Evolutionary conservation across 208 protist species (phyloP), one percentile per base, ranked within the genome.

Genomic region (Porcisia deanei): DNA sequence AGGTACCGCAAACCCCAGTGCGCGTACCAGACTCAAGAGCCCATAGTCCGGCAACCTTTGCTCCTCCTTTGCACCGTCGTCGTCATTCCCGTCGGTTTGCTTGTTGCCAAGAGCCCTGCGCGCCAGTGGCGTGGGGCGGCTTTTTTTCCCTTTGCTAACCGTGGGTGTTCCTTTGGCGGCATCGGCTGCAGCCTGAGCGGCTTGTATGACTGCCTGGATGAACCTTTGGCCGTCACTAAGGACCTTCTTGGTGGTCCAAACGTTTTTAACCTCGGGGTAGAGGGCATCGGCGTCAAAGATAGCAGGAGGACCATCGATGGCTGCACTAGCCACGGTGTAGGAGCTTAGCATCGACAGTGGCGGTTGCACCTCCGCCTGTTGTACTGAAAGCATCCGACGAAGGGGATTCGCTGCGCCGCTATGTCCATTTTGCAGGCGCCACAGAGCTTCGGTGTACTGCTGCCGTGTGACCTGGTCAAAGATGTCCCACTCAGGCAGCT

Each of bases 361-460:
- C 8, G 45, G 60, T 10, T 64, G 66, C 6, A 41, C 39, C 41
- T 63, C 59, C 41, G 54, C 9, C n/a, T 58, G 55, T n/a, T 55
- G 34, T 8, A 30, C 66, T 5, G 57, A 20, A 52, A 76, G 59
- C 18, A 70, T 82, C 22, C 77, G 77, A 22, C 77, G 77, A 55
- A 82, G 72, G 37, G 77, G 77, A 65, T 82, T 82, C 20, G 69
- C 77, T 3, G 72, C 72, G 34, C 54, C 72, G 72, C 77, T 82
- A 52, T 82, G 77, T 10, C 77, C 77, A 6, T 54, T 49, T 9
- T 55, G 57, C 18, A 77, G 58, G n/a, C 77, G 77, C 22, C 1
- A 22, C 30, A 76, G 34, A 43, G 58, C 25, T 4, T 30, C 65
- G 1, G 66, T 39, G 72, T 82, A 82, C n/a, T 55, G 66, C 45